Evolutionary conservation across 73 alveolate species (phyloP), one percentile per base, ranked within the genome.

Genomic region (Paramecium caudatum): DNA sequence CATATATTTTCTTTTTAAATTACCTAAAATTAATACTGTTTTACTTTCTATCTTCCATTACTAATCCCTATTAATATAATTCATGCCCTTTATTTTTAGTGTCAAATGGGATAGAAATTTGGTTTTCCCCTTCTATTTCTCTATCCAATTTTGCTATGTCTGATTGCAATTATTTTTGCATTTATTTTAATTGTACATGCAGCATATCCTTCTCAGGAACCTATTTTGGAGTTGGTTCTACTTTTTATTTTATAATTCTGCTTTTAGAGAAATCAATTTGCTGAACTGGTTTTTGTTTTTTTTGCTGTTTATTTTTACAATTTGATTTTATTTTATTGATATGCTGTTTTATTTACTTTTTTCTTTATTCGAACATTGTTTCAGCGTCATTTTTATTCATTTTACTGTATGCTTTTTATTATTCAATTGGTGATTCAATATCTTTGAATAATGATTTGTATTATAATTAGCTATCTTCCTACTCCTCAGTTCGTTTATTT

Each of bases 11-110:
- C 30, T 55, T 23, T 55, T 55, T 55, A 27, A 55, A 55, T 55
- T 55, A 23, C 30, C 80, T 55, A 27, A 55, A 21, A 55, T 23
- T 10, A 10, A 19, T 55, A 55, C 12, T 10, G 25, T 12, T 55
- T 13, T 55, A 55, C 80, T 55, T 55, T 9, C 80, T 55, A 55
- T 55, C 80, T 15, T 55, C 80, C 80, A 55, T 23, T 55, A 19
- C 2, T 21, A 55, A 55, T 25, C 80, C 80, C 30, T 55, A 23
- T 55, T 55, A 21, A 55, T 55, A 55, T 23, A 55, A 55, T 27
- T 55, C 80, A 55, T 55, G 80, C 30, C 80, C 80, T 55, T 55
- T 55, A 55, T 55, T 55, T 25, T 55, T 55, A 23, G 30, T 55
- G 23, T 55, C 80, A 27, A 55, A 55, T n/a, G n/a, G n/a, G 3